phyloP scores from a whole-genome alignment of 257 asterid species.

The Ehretia macrophylla region DNA sequence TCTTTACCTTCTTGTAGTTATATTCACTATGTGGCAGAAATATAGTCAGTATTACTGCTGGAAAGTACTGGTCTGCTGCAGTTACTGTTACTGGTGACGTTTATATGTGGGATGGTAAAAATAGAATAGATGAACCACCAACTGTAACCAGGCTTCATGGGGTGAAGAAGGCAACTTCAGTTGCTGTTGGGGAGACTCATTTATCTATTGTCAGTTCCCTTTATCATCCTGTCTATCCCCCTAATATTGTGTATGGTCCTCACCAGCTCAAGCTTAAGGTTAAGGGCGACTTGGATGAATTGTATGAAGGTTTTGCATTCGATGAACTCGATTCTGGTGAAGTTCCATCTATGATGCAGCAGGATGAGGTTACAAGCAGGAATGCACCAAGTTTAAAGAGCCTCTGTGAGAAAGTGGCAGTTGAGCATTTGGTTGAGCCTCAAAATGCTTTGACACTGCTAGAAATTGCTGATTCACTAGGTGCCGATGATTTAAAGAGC shows the following conservation, averaged over 20 bases:
- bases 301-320: slow-evolving; percentile 55
- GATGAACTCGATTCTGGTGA: slow-evolving; percentile 59
- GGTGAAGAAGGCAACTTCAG: slow-evolving; percentile 83
- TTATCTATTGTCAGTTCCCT: slow-evolving; percentile 67
- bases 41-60: slow-evolving; percentile 69
- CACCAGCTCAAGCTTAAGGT: slow-evolving; percentile 27
- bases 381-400: slow-evolving; percentile 70
- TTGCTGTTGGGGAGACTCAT: slow-evolving; percentile 97
- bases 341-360: slow-evolving; percentile 22
- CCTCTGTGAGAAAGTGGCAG: slow-evolving; percentile 81
- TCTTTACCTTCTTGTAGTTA: slow-evolving; percentile 34
- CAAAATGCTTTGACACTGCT: slow-evolving; percentile 72
- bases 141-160: slow-evolving; percentile 71
- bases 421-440: slow-evolving; percentile 88
- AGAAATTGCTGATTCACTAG: slow-evolving; percentile 89
- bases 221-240: slow-evolving; percentile 69
- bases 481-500: slow-evolving; percentile 74
- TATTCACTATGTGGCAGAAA: slow-evolving; percentile 65
- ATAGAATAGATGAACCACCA: slow-evolving; percentile 54
- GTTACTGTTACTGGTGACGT: slow-evolving; percentile 82
- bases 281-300: slow-evolving; percentile 48
- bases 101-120: slow-evolving; percentile 89
- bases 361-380: slow-evolving; percentile 28
- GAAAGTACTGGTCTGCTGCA: slow-evolving; percentile 95
- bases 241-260: slow-evolving; percentile 22